Base-by-base conservation (phyloP, 2,329 filamentous ascomycete genomes). In the Colletotrichum australisinense region DNA sequence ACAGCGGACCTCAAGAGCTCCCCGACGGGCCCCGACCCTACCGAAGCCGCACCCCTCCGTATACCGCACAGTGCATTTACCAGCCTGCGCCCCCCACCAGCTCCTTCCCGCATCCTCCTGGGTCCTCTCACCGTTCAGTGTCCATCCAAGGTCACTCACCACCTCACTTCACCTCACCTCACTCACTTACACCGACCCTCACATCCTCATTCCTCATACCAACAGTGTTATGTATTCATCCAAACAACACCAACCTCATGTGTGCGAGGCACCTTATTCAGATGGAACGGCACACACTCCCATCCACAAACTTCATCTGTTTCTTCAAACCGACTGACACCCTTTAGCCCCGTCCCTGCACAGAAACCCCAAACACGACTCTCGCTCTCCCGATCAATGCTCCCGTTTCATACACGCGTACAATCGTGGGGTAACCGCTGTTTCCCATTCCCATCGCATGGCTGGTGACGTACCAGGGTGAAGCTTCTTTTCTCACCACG, bases 351-450 rank as follows among this genome's bases (percentile, higher is more conserved):
- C 32, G 63, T 65, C 49, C 52, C 32, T 62, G 71, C 71, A 62
- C 69, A 35, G 32, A 49, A 73, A 70, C 71, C 35, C 71, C 71
- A 73, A 73, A 73, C 71, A 70, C 71, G 60, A 30, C 67, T 58
- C 59, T 42, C n/a, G 26, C 60, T 53, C 14, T 69, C 38, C 60
- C 62, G 71, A 71, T 73, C 71, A 73, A 73, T 73, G 71, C 71
- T 73, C 60, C 55, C 62, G 71, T 73, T 73, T 73, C 71, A 73
- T 53, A 28, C 55, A 28, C 71, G 46, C 67, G 32, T 52, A 32
- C 26, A 60, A 22, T 70, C 56, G 56, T 62, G 55, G 67, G 46
- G 60, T 52, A 49, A 59, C 42, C 32, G 70, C 56, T 64, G 56
- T 55, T 28, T 19, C 16, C 49, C 42, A 22, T 9, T 14, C 8